Percentiles rank a stretch among this genome's conserved stretches.
phyloP scores from a whole-genome alignment of 2,329 filamentous ascomycete genomes.

The Colletotrichum destructivum region DNA sequence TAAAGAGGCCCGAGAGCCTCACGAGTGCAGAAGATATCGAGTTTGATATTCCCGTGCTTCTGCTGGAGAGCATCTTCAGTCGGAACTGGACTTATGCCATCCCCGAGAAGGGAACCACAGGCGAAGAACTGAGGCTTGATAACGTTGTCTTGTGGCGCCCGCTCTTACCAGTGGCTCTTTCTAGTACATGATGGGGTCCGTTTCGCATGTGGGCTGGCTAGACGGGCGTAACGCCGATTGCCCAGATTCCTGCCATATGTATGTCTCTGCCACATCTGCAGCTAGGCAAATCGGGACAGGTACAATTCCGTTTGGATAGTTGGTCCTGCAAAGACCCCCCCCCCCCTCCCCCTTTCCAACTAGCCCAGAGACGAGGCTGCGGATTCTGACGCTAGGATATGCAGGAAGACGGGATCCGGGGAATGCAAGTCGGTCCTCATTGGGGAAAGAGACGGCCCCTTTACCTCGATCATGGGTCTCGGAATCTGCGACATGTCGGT shows the following conservation, averaged over 20 bases:
- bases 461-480: constrained; percentile 26
- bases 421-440: constrained; percentile 24
- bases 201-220: constrained; percentile 32
- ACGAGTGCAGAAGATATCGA: no score
- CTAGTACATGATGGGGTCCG: background rate
- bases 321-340: background rate
- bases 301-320: constrained; percentile 12
- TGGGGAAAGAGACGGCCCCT: constrained; percentile 11
- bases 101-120: background rate
- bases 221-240: constrained; percentile 22
- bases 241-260: constrained; percentile 12
- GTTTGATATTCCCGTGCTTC: background rate
- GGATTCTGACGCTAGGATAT: constrained; percentile 32
- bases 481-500: constrained; percentile 35
- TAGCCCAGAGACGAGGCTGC: constrained; percentile 12
- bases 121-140: constrained; percentile 17
- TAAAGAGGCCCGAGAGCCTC: background rate
- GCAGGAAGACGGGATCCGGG: constrained; percentile 39
- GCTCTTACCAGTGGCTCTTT: background rate
- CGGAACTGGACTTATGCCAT: background rate
- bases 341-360: background rate
- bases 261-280: constrained; percentile 38
- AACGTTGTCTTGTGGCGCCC: constrained; percentile 2
- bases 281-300: constrained; percentile 25
- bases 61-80: background rate